Evolutionary conservation across 306 rosid species (phyloP).

Genomic region (Argentina anserina): DNA sequence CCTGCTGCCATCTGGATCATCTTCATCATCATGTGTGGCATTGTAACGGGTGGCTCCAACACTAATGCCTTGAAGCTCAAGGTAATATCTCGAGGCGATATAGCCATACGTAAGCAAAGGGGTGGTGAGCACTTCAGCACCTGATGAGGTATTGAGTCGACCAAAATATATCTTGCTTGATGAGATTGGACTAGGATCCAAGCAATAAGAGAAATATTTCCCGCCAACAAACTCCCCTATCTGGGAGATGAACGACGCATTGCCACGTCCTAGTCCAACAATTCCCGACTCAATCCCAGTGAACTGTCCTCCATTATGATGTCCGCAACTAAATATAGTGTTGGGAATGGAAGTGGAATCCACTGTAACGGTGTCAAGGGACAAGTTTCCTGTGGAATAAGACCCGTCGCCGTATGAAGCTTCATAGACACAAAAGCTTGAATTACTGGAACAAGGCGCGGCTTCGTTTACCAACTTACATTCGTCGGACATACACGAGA

Average conservation of each 20-base stretch:
- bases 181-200: slow-evolving; percentile 9
- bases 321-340: slow-evolving; percentile 6
- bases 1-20: background rate
- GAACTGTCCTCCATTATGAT: background rate
- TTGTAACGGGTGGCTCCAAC: background rate
- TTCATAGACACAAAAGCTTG: background rate
- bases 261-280: slow-evolving; percentile 7
- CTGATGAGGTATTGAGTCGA: background rate
- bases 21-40: background rate
- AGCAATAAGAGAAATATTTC: slow-evolving; percentile 19
- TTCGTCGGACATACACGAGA: background rate
- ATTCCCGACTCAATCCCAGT: slow-evolving; percentile 6
- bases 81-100: too few relatives aligned
- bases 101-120: background rate
- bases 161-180: slow-evolving; percentile 20
- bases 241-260: slow-evolving; percentile 9
- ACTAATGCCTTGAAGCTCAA: slow-evolving; percentile 17
- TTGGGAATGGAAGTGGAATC: background rate
- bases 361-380: background rate
- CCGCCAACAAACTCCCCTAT: background rate
- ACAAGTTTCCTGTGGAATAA: background rate
- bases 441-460: background rate
- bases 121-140: background rate
- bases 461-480: background rate
- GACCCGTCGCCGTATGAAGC: background rate